These are phyloP conservation scores for Parastagonospora nodorum DNA, from an alignment of 2,329 filamentous ascomycete genomes.

Conservation along the genomic window DNA sequence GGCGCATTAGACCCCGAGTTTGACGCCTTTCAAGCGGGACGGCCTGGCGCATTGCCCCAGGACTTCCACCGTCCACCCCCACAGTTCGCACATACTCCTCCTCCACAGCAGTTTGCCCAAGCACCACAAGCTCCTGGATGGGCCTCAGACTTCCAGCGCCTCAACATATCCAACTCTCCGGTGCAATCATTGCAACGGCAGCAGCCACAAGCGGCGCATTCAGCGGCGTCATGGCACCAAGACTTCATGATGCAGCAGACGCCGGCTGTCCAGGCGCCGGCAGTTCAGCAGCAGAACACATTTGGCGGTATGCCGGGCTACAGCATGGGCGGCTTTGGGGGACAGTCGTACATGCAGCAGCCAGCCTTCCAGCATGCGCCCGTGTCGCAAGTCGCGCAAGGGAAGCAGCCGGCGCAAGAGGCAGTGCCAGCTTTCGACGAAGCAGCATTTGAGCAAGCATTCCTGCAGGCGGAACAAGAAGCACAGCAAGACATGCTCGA, in stretches of 20 bases:
- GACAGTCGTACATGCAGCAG: slow-evolving; percentile 31
- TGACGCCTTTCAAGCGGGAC: slow-evolving; percentile 68
- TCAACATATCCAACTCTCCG: slow-evolving; percentile 49
- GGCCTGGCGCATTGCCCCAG: slow-evolving; percentile 44
- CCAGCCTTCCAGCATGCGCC: slow-evolving; percentile 23
- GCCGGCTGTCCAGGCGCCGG: slow-evolving; percentile 37
- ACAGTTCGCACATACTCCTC: slow-evolving; percentile 48
- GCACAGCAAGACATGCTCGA: slow-evolving; percentile 49
- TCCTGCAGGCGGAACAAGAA: slow-evolving; percentile 55
- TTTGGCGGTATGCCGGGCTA: slow-evolving; percentile 36
- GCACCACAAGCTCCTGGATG: slow-evolving; percentile 48
- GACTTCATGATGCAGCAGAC: slow-evolving; percentile 59
- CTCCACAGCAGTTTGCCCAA: slow-evolving; percentile 35
- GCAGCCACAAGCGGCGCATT: slow-evolving; percentile 40
- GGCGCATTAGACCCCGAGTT: slow-evolving; percentile 69
- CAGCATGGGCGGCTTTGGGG: slow-evolving; percentile 33
- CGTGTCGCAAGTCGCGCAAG: slow-evolving; percentile 33
- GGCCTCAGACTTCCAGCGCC: slow-evolving; percentile 56
- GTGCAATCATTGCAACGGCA: slow-evolving; percentile 56
- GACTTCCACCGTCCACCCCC: slow-evolving; percentile 43
- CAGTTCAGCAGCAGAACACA: slow-evolving; percentile 27
- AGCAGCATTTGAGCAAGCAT: slow-evolving; percentile 61
- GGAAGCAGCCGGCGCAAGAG: slow-evolving; percentile 42
- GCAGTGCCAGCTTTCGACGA: slow-evolving; percentile 56
- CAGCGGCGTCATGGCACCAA: slow-evolving; percentile 60